A percentile compares a stretch with the other conserved stretches of the same genome.
Evolutionary conservation across 225 moss, liverwort and hornwort genomes (phyloP).

Genomic region (Antitrichia curtipendula): DNA sequence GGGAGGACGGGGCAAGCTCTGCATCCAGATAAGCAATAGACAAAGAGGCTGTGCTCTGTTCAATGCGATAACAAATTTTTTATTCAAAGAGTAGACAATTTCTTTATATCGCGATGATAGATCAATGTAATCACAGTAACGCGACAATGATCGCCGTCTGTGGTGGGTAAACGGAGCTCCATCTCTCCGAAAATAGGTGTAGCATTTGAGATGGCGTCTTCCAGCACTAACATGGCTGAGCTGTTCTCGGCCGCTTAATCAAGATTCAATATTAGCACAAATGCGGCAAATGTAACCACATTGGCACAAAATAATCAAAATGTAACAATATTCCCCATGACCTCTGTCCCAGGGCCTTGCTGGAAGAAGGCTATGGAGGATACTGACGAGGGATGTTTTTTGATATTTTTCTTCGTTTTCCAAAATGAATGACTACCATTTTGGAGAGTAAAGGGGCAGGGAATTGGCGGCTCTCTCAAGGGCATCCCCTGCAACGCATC

Average conservation of each 20-base stretch:
- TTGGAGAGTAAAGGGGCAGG: no score
- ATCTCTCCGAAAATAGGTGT: background rate
- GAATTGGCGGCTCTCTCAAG: background rate
- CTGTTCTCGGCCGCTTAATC: background rate
- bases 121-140: background rate
- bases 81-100: background rate
- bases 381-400: background rate
- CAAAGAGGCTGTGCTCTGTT: background rate
- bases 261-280: no score
- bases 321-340: background rate
- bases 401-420: background rate
- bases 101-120: background rate
- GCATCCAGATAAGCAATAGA: background rate
- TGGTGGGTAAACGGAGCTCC: background rate
- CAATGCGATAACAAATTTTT: background rate
- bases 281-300: background rate
- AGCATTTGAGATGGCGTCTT: background rate
- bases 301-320: background rate
- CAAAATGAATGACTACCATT: no score
- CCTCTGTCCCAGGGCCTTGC: background rate
- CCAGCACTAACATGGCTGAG: background rate
- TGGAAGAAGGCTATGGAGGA: background rate
- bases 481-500: background rate
- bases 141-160: background rate
- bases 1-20: background rate